Evolutionary conservation across 306 rosid genomes (phyloP).

Genomic region (Astragalus membranaceus): DNA sequence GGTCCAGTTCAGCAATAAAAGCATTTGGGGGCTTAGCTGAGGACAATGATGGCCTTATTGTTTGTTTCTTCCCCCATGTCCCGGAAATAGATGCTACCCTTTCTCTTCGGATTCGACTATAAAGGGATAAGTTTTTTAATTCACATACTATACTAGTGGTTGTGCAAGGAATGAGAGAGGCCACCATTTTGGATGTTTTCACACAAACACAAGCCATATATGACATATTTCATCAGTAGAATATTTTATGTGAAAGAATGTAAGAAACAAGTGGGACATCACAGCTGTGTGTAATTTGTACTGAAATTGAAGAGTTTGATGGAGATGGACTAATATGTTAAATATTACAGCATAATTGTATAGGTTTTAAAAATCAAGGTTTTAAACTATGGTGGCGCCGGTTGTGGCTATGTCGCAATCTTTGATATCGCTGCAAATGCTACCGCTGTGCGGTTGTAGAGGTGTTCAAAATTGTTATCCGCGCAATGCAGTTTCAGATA

Average conservation of each 20-base stretch:
- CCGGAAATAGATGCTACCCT: background rate
- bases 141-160: background rate
- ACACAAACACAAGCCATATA: background rate
- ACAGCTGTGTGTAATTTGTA: no score
- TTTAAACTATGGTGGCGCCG: no score
- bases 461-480: no score
- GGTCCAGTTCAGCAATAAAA: background rate
- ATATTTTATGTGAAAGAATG: background rate
- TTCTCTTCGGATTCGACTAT: background rate
- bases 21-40: background rate
- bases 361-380: no score
- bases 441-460: no score
- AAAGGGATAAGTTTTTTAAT: background rate
- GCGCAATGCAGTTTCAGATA: background rate
- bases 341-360: background rate
- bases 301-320: background rate
- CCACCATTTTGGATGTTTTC: background rate
- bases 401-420: no score
- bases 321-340: no score
- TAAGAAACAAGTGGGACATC: background rate
- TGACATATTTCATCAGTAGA: background rate
- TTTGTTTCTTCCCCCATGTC: background rate
- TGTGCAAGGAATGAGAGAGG: background rate
- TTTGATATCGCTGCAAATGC: no score
- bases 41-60: background rate